Percentiles rank a stretch among this genome's conserved stretches.
Evolutionary conservation across 2,329 filamentous ascomycete species (phyloP).

Genomic region (Diaporthe caulivora): DNA sequence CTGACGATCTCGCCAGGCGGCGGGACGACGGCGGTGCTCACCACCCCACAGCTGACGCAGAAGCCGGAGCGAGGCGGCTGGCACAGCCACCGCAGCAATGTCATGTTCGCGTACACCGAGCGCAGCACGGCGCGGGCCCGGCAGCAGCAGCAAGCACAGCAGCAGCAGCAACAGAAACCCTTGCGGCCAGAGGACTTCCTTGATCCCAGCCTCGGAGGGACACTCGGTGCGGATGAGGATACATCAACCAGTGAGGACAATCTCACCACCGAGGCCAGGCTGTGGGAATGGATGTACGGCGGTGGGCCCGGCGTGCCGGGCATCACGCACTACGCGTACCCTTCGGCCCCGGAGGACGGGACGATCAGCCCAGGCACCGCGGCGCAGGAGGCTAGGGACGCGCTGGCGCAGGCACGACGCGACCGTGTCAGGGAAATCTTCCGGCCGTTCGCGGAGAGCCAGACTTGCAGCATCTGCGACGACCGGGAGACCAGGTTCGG

Average conservation of each 20-base stretch:
- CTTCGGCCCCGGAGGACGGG: constrained; percentile 31
- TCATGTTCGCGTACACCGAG: constrained; percentile 51
- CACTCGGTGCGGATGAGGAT: constrained; percentile 36
- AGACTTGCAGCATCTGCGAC: constrained; percentile 63
- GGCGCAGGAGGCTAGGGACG: constrained; percentile 22
- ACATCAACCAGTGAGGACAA: constrained; percentile 37
- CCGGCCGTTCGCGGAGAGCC: constrained; percentile 48
- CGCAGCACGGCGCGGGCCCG: not conserved
- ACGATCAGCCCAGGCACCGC: not conserved
- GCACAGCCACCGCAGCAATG: constrained; percentile 51
- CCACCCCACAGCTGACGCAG: constrained; percentile 62
- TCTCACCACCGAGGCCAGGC: constrained; percentile 65
- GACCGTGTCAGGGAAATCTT: constrained; percentile 54
- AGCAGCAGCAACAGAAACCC: constrained; percentile 19
- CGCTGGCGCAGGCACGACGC: constrained; percentile 21
- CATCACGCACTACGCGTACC: constrained; percentile 45
- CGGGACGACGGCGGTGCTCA: constrained; percentile 63
- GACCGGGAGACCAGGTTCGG: constrained; percentile 40
- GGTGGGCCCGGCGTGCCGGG: constrained; percentile 60
- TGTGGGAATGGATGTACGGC: constrained; percentile 73
- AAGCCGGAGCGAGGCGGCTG: constrained; percentile 58
- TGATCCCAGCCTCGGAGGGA: constrained; percentile 11
- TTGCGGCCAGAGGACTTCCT: constrained; percentile 7
- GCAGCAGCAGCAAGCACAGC: constrained; percentile 39
- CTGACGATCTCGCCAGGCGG: constrained; percentile 64